Base-by-base conservation (phyloP, 495 filamentous ascomycete species). In the Penicillium macrosclerotiorum region DNA sequence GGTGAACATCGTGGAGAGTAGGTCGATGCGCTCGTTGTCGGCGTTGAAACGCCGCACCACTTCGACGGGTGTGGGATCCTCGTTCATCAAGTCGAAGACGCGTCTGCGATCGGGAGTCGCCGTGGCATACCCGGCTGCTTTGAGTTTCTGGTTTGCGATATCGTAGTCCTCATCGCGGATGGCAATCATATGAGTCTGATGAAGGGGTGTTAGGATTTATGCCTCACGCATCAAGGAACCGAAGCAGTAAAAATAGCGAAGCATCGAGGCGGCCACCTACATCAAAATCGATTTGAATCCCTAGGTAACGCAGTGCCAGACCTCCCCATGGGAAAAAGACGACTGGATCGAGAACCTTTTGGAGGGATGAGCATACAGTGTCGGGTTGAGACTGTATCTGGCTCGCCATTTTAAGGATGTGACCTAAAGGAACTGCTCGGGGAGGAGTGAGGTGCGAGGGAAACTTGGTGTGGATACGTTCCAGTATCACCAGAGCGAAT, bases 151-250 rank as follows among this genome's bases (percentile, higher is more conserved):
- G 40, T 41, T 52, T 4, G 54, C 49, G 17, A 16, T 30, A 30
- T 22, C 12, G 23, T 59, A 55, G 46, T 59, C 46, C 6, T 56
- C 35, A 47, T 62, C 59, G 36, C 29, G 50, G n/a, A 62, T 49
- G 13, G 56, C 55, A 46, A 62, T 14, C 43, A 56, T 59, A 18
- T 29, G 45, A 23, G 27, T 34, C 48, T 57, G 33, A 25, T 45
- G 34, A 38, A 42, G 34, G 31, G 51, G 23, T 24, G 52, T 52
- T 47, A 54, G 26, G 24, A 42, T n/a, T n/a, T n/a, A n/a, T n/a
- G n/a, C n/a, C n/a, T n/a, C n/a, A n/a, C n/a, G n/a, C n/a, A n/a
- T n/a, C n/a, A n/a, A n/a, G n/a, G n/a, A n/a, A n/a, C n/a, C n/a
- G n/a, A n/a, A n/a, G n/a, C n/a, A n/a, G n/a, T n/a, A n/a, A n/a